These are phyloP conservation scores for Coemansia sp. DNA, from an alignment of 192 early-diverging fungal species.

Conservation along the genomic window DNA sequence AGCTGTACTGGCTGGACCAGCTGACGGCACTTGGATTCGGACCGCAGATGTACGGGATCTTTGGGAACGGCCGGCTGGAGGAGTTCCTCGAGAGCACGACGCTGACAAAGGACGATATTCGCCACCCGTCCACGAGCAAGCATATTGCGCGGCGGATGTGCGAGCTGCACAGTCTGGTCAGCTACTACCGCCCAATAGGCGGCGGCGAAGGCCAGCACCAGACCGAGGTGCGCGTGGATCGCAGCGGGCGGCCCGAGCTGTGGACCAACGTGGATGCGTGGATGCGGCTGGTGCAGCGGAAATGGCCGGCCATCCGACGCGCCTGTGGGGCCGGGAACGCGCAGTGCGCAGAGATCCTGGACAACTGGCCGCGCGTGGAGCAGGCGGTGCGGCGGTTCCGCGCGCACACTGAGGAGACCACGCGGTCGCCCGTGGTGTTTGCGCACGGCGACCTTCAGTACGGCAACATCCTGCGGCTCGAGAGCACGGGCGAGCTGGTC, in stretches of 20 bases:
- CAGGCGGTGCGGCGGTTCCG: slow-evolving; percentile 55
- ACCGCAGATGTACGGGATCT: slow-evolving; percentile 70
- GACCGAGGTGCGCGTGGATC: slow-evolving; percentile 1
- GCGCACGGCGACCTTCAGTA: slow-evolving; percentile 90
- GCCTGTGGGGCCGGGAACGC: slow-evolving; percentile 16
- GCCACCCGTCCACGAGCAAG: slow-evolving; percentile 61
- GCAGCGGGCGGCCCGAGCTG: slow-evolving; percentile 57
- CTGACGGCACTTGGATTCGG: slow-evolving; percentile 73
- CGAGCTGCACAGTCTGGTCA: slow-evolving; percentile 72
- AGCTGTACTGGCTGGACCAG: slow-evolving; percentile 75
- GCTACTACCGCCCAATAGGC: slow-evolving; percentile 58
- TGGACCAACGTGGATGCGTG: slow-evolving; percentile 71
- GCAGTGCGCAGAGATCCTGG: slow-evolving; percentile 31
- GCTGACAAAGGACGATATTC: slow-evolving; percentile 67
- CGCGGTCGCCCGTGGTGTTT: slow-evolving; percentile 74
- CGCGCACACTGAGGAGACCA: slow-evolving; percentile 50
- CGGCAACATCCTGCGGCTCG: slow-evolving; percentile 80
- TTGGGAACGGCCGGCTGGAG: slow-evolving; percentile 85
- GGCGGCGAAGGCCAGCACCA: not conserved
- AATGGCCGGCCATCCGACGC: slow-evolving; percentile 21
- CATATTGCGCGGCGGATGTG: slow-evolving; percentile 73
- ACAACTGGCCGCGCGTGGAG: slow-evolving; percentile 26
- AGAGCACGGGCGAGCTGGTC: slow-evolving; percentile 61
- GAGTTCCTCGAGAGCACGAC: slow-evolving; percentile 77
- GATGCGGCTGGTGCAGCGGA: slow-evolving; percentile 48